Conservation (phyloP, 1,284 basidiomycete genomes). For the Austroboletus rostrupii region DNA sequence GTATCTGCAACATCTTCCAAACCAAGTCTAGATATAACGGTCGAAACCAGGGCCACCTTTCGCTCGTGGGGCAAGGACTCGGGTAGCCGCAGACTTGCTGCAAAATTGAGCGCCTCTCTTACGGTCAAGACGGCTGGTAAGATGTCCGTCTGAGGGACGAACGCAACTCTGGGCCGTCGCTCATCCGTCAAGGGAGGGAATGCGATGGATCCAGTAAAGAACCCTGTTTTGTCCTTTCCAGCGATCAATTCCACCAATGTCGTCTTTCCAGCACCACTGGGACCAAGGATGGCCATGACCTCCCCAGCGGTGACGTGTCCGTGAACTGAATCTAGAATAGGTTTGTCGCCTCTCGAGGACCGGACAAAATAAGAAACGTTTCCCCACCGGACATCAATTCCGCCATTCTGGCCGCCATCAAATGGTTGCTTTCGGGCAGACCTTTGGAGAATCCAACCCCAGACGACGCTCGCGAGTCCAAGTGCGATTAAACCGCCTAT, state of each 20-base stretch:
- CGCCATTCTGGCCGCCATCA: constrained; percentile 37
- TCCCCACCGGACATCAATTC: constrained; percentile 67
- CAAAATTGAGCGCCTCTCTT: constrained; percentile 79
- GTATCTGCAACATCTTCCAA: constrained; percentile 67
- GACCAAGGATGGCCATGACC: constrained; percentile 85
- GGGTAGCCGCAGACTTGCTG: constrained; percentile 78
- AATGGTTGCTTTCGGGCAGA: constrained; percentile 50
- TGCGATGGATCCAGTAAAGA: constrained; percentile 60
- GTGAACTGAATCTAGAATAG: constrained; percentile 67
- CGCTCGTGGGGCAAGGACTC: constrained; percentile 68
- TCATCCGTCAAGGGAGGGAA: constrained; percentile 41
- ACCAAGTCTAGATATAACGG: constrained; percentile 73
- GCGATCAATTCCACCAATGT: constrained; percentile 84
- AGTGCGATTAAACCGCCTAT: constrained; percentile 65
- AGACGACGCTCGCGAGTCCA: constrained; percentile 52
- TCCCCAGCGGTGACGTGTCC: constrained; percentile 73
- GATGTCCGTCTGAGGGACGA: constrained; percentile 84
- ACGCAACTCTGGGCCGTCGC: constrained; percentile 58
- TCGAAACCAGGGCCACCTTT: constrained; percentile 66
- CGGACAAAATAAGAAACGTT: constrained; percentile 65
- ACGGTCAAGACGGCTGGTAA: constrained; percentile 79
- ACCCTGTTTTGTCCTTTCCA: constrained; percentile 69
- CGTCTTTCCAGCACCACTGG: constrained; percentile 84
- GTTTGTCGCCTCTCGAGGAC: constrained; percentile 49
- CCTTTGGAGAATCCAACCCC: constrained; percentile 61